Evolutionary conservation across 768 basidiomycete genomes (phyloP), one percentile per base, ranked within the genome.

Genomic region (Lyophyllum semitale): DNA sequence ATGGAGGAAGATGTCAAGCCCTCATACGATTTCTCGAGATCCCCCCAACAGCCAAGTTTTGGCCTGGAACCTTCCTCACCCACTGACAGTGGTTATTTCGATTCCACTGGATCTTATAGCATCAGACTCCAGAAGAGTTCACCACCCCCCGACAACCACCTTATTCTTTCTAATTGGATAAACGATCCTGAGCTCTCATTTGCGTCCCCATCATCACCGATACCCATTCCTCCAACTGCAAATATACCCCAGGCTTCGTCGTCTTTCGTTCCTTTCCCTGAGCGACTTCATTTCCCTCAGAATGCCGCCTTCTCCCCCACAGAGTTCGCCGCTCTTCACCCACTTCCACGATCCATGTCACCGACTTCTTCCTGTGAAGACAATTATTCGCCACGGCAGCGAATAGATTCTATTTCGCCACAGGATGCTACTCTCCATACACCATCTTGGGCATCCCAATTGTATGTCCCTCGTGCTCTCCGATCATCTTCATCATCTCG

Each of bases 371-470:
- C 77, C 1, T 81, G 77, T 53, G 82, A 83, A 32, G 82, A 79
- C 23, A 69, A 60, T 66, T 75, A 58, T 59, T 66, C 61, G 15
- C 71, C 71, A 40, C 71, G 77, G 37, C 78, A 76, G 49, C 74
- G 76, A 37, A 69, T 84, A 11, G 71, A 77, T 25, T 85, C 88
- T 1, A 77, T 85, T 53, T 84, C 87, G 7, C 84, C 88, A 15
- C 75, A 78, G 17, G 85, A 88, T 43, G 82, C 82, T 5, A 78
- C 84, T 29, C 68, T 84, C 25, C 77, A 75, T 49, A 75, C 85
- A 4, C 88, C 89, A 1, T 63, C 74, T 1, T 91, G 89, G 89
- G 84, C 84, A 13, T 71, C 83, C 8, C 85, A 89, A 56, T 73
- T 88, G 27, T 91, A 83, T 82, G 82, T 74, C 5, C 71, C 80